Conservation (phyloP, 352 stramenopile genomes). For the Phytopythium kandeliae region DNA sequence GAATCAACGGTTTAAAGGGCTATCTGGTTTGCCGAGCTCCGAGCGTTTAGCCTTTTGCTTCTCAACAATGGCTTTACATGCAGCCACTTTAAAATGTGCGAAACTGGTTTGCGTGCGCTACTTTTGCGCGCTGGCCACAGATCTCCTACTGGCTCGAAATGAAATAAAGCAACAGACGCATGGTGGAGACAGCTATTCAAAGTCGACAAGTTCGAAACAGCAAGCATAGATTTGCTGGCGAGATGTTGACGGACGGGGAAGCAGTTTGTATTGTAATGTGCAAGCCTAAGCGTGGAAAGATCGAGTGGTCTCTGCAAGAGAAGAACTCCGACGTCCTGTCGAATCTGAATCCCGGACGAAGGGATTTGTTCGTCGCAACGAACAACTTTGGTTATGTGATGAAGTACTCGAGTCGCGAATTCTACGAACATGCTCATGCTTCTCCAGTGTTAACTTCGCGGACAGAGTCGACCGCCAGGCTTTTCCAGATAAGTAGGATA, state of each 20-base stretch:
- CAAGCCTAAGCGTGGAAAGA: conserved; percentile 7
- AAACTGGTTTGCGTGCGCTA: background rate
- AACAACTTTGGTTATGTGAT: background rate
- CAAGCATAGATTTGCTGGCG: conserved; percentile 4
- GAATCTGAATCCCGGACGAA: background rate
- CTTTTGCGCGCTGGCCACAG: conserved; percentile 5
- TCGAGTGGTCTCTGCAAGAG: background rate
- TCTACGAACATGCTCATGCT: conserved; percentile 1
- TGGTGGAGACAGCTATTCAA: conserved; percentile 10
- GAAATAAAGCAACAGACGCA: background rate
- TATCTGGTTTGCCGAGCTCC: too few species aligned
- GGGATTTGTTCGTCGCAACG: conserved; percentile 1
- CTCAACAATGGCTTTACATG: too few species aligned
- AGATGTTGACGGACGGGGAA: conserved; percentile 14
- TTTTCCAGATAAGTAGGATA: too few species aligned
- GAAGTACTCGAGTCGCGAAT: background rate
- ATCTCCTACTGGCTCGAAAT: background rate
- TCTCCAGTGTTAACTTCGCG: too few species aligned
- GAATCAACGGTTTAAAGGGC: too few species aligned
- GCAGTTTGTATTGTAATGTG: conserved; percentile 10
- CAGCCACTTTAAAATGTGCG: conserved; percentile 19
- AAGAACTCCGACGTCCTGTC: background rate
- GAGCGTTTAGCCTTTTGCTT: too few species aligned
- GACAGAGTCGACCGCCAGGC: too few species aligned
- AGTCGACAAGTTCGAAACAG: conserved; percentile 12